Conservation (phyloP, 1,284 basidiomycete genomes). For the Vanrija pseudolonga region DNA sequence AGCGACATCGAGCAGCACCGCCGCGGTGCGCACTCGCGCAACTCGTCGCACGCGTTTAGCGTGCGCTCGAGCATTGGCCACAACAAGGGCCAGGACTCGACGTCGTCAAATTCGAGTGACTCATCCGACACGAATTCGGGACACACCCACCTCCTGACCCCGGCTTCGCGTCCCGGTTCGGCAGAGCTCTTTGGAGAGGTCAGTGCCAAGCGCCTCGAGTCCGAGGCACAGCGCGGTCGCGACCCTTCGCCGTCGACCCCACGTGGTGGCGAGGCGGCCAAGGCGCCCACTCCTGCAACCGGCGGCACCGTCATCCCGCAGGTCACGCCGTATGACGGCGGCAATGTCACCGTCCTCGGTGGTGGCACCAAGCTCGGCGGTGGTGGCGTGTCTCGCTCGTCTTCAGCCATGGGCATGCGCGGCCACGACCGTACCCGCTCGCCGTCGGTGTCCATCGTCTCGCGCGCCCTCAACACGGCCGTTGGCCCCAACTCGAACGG, state of each 20-base stretch:
- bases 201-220: slow-evolving; percentile 2
- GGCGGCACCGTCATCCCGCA: slow-evolving; percentile 28
- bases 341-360: slow-evolving; percentile 50
- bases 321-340: slow-evolving; percentile 50
- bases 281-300: slow-evolving; percentile 12
- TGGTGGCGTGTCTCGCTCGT: slow-evolving; percentile 24
- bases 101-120: slow-evolving; percentile 28
- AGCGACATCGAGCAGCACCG: not conserved
- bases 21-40: not conserved
- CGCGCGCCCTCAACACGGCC: slow-evolving; percentile 37
- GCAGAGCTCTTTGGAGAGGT: slow-evolving; percentile 31
- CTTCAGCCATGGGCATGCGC: slow-evolving; percentile 7
- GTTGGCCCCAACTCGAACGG: slow-evolving; percentile 33
- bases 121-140: slow-evolving; percentile 32
- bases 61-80: slow-evolving; percentile 1
- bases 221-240: slow-evolving; percentile 13
- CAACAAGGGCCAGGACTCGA: slow-evolving; percentile 17
- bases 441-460: slow-evolving; percentile 42
- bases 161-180: slow-evolving; percentile 37
- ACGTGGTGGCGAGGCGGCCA: slow-evolving; percentile 1
- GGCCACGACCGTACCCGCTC: slow-evolving; percentile 36
- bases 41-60: slow-evolving; percentile 1
- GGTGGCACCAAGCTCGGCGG: slow-evolving; percentile 50
- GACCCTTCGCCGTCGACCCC: slow-evolving; percentile 20
- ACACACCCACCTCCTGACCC: slow-evolving; percentile 40